Conservation (phyloP, 768 basidiomycete genomes). For the Fistulinella prunicolor region DNA sequence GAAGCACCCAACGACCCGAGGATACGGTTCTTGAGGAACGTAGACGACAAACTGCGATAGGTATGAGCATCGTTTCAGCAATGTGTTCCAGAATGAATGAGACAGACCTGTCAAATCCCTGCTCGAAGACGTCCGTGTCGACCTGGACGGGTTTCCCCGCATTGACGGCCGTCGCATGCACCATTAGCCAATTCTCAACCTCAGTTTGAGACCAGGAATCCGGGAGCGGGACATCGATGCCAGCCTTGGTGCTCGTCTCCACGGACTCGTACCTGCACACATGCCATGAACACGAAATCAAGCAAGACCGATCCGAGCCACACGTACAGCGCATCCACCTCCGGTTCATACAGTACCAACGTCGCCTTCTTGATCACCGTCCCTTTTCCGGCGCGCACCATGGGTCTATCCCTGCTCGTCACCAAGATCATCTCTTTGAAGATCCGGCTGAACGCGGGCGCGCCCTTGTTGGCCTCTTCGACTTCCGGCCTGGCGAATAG, state of each 20-base stretch:
- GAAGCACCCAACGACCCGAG: slow-evolving; percentile 29
- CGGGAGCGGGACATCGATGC: slow-evolving; percentile 18
- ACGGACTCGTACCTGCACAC: too few relatives aligned
- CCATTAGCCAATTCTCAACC: slow-evolving; percentile 27
- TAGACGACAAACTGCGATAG: slow-evolving; percentile 33
- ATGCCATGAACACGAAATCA: slow-evolving; percentile 14
- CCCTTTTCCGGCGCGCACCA: slow-evolving; percentile 46
- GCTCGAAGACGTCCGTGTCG: slow-evolving; percentile 28
- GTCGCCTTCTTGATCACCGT: slow-evolving; percentile 43
- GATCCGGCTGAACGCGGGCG: slow-evolving; percentile 42
- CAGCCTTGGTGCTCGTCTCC: slow-evolving; percentile 21
- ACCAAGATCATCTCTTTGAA: slow-evolving; percentile 54
- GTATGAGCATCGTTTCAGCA: not conserved
- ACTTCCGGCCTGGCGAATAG: slow-evolving; percentile 31
- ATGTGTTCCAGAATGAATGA: slow-evolving; percentile 30
- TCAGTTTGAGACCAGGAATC: slow-evolving; percentile 21
- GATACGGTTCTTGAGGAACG: slow-evolving; percentile 39
- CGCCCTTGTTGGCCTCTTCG: slow-evolving; percentile 41
- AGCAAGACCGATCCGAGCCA: not conserved
- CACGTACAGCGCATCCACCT: slow-evolving; percentile 45
- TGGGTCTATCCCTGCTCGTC: slow-evolving; percentile 39
- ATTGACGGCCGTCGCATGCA: slow-evolving; percentile 21
- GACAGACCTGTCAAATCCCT: slow-evolving; percentile 36
- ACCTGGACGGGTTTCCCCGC: slow-evolving; percentile 2
- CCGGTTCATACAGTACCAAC: slow-evolving; percentile 37